These are phyloP conservation scores for Casuarina equisetifolia DNA, from an alignment of 306 rosid species.

Conservation along the genomic window DNA sequence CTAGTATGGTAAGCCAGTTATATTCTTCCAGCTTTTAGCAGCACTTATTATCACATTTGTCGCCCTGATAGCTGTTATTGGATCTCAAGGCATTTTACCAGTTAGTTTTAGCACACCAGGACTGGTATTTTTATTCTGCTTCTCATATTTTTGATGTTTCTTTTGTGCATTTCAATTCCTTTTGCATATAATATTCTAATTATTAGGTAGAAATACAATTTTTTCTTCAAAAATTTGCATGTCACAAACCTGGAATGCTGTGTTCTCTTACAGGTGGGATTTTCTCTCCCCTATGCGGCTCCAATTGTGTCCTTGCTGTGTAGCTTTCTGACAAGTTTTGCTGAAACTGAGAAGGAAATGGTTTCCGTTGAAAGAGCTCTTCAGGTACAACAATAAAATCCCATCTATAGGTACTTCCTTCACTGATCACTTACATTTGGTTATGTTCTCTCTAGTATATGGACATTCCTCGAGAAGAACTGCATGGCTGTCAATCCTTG, in stretches of 20 bases:
- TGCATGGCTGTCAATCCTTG: slow-evolving; percentile 50
- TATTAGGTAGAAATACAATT: not conserved
- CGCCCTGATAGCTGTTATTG: slow-evolving; percentile 87
- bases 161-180: not conserved
- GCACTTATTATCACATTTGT: slow-evolving; percentile 78
- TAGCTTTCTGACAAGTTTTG: slow-evolving; percentile 82
- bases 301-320: slow-evolving; percentile 83
- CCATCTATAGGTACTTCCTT: slow-evolving; percentile 9
- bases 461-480: slow-evolving; percentile 88
- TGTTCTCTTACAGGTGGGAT: slow-evolving; percentile 64
- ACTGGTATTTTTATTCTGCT: slow-evolving; percentile 55
- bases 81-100: slow-evolving; percentile 65
- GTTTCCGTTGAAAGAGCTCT: slow-evolving; percentile 92
- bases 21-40: slow-evolving; percentile 71
- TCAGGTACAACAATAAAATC: slow-evolving; percentile 57
- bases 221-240: not conserved
- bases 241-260: not conserved
- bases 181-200: not conserved
- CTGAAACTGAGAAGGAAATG: slow-evolving; percentile 99
- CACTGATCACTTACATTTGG: slow-evolving; percentile 21
- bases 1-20: slow-evolving; percentile 19
- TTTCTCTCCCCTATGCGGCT: slow-evolving; percentile 91
- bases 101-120: slow-evolving; percentile 87
- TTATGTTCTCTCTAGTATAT: slow-evolving; percentile 56
- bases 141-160: slow-evolving; percentile 27